Base-by-base conservation (phyloP, 148 eudicot species). In the Vaccinium darrowii region DNA sequence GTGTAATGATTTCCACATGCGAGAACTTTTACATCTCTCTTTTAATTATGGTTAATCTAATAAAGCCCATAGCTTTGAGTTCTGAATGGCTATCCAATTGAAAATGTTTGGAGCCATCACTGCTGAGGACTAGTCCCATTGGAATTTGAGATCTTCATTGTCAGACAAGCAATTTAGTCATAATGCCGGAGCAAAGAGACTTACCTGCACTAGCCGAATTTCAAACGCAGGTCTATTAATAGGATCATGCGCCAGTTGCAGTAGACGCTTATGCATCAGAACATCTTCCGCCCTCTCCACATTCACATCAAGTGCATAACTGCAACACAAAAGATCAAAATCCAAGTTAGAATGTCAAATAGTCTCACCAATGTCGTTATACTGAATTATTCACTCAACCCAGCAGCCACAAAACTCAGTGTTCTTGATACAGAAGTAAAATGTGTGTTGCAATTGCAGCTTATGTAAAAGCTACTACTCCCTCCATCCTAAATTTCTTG, bases 241-340 rank as follows among this genome's bases (percentile, higher is more conserved):
- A 30, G 98, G 98, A 95, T 97, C 98, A 86, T 88, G 93, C 3
- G 99, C 99, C 76, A 91, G 87, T 30, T 92, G 90, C 78, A 97
- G 80, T 86, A 97, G 87, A 39, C 93, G 85, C 86, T 90, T 97
- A 87, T 97, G 99, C 69, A 89, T 89, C 27, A 97, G 92, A 57
- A 97, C 99, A 84, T 95, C 99, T 85, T 97, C 98, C 33, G 99
- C 99, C 89, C 99, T 94, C 85, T 95, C 99, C 82, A 93, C 99
- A 86, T 95, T 97, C 84, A 97, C 99, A 90, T 97, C 99, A 90
- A 95, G 89, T 30, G 99, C 99, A 86, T 97, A 97, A 88, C 99
- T 97, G 84, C 88, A 90, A 62, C 83, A 62, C 89, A 85, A 56
- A 33, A 76, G 76, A 77, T 63, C 71, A 82, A 53, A 49, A 43